These are phyloP conservation scores for Eutypa lata DNA, from an alignment of 2,329 filamentous ascomycete genomes.

Conservation along the genomic window DNA sequence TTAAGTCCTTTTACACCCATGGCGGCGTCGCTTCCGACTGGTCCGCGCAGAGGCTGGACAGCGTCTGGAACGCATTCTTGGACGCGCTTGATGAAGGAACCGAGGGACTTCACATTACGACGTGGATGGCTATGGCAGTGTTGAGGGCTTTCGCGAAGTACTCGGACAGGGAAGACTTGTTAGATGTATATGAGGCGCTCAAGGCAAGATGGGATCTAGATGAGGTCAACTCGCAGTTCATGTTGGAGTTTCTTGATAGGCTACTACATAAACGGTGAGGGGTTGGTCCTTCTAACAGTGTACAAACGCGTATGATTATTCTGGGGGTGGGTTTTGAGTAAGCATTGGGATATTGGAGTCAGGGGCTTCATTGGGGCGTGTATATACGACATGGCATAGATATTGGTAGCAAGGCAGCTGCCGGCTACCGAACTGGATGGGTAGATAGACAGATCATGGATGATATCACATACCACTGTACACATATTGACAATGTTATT, in stretches of 20 bases:
- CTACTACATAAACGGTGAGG: conserved; percentile 30
- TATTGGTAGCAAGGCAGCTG: neutral
- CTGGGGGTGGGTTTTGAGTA: neutral
- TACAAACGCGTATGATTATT: neutral
- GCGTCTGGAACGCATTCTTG: conserved; percentile 64
- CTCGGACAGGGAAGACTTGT: conserved; percentile 46
- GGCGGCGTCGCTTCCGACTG: conserved; percentile 69
- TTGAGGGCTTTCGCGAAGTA: conserved; percentile 64
- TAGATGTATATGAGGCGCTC: conserved; percentile 53
- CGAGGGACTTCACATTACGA: conserved; percentile 49
- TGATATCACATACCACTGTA: neutral
- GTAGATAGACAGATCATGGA: neutral
- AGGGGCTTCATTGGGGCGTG: neutral
- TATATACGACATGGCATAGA: neutral
- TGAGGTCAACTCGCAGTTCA: conserved; percentile 39
- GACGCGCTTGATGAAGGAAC: conserved; percentile 46
- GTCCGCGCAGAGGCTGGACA: conserved; percentile 66
- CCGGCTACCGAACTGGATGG: neutral
- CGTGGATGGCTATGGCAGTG: conserved; percentile 60
- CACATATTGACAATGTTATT: neutral
- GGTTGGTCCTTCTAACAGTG: neutral
- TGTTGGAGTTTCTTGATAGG: conserved; percentile 43
- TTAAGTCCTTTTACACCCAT: conserved; percentile 76
- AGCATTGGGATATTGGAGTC: neutral
- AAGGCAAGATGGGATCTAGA: conserved; percentile 45